Evolutionary conservation across 2,329 filamentous ascomycete genomes (phyloP).

Genomic region (Penicillium sp.): DNA sequence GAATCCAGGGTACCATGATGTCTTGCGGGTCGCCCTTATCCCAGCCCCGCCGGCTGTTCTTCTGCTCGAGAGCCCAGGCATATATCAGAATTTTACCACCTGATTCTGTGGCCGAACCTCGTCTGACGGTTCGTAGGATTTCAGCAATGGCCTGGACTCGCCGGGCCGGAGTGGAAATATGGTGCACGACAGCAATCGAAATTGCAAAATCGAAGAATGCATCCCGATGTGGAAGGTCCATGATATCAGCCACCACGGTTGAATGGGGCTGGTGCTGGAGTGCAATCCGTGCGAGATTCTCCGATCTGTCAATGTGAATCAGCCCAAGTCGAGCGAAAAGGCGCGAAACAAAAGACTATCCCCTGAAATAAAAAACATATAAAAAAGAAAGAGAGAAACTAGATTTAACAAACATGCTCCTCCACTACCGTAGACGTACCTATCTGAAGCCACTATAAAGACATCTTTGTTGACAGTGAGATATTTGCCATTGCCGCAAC

Average conservation of each 20-base stretch:
- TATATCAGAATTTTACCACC: slow-evolving; percentile 74
- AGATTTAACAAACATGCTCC: slow-evolving; percentile 43
- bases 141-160: slow-evolving; percentile 69
- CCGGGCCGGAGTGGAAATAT: slow-evolving; percentile 75
- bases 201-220: slow-evolving; percentile 78
- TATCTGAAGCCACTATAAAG: slow-evolving; percentile 81
- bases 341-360: slow-evolving; percentile 8
- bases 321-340: slow-evolving; percentile 3
- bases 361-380: not conserved
- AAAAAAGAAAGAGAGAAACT: slow-evolving; percentile 19
- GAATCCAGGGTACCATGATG: slow-evolving; percentile 93
- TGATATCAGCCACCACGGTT: slow-evolving; percentile 74
- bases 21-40: slow-evolving; percentile 80
- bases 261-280: slow-evolving; percentile 60
- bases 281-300: slow-evolving; percentile 59
- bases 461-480: slow-evolving; percentile 72
- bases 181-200: slow-evolving; percentile 90
- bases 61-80: slow-evolving; percentile 95
- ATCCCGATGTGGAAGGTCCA: slow-evolving; percentile 74
- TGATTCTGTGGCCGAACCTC: slow-evolving; percentile 17
- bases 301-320: slow-evolving; percentile 46
- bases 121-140: slow-evolving; percentile 65
- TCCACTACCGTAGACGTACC: slow-evolving; percentile 52
- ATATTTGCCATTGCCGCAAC: slow-evolving; percentile 97
- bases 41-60: slow-evolving; percentile 82